Conservation (phyloP, 108 stramenopile genomes). For the Chaetoceros muelleri region DNA sequence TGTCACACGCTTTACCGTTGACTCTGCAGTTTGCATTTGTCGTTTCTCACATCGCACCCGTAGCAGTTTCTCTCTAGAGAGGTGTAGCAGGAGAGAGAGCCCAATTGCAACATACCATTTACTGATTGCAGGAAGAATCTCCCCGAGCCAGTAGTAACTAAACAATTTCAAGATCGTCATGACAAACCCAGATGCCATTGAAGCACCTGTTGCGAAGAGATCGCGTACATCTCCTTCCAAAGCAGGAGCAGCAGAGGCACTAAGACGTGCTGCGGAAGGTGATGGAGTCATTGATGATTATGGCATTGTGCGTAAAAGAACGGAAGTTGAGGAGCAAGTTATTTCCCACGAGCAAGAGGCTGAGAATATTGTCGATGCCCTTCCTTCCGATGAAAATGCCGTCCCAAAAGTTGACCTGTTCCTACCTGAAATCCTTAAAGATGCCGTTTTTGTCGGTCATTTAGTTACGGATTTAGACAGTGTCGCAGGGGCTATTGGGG, state of each 20-base stretch:
- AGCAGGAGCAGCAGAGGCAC: constrained; percentile 11
- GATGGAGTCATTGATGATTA: constrained; percentile 8
- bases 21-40: too few relatives aligned
- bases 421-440: constrained; percentile 29
- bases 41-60: too few relatives aligned
- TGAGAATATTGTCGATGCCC: constrained; percentile 22
- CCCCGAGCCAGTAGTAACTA: too few relatives aligned
- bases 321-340: constrained; percentile 32
- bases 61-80: too few relatives aligned
- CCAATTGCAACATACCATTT: too few relatives aligned
- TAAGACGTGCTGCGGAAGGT: not conserved
- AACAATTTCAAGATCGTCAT: too few relatives aligned
- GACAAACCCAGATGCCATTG: not conserved
- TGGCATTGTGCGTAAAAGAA: constrained; percentile 24
- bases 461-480: constrained; percentile 67
- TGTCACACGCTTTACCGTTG: too few relatives aligned
- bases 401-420: constrained; percentile 32
- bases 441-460: constrained; percentile 58
- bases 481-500: constrained; percentile 59
- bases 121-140: too few relatives aligned
- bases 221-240: not conserved
- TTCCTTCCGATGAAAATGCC: constrained; percentile 18
- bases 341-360: constrained; percentile 28
- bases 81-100: too few relatives aligned
- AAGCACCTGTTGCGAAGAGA: not conserved